Evolutionary conservation across 179 eudicot genomes (phyloP), one percentile per base, ranked within the genome.

Genomic region (Amaranthus tricolor): DNA sequence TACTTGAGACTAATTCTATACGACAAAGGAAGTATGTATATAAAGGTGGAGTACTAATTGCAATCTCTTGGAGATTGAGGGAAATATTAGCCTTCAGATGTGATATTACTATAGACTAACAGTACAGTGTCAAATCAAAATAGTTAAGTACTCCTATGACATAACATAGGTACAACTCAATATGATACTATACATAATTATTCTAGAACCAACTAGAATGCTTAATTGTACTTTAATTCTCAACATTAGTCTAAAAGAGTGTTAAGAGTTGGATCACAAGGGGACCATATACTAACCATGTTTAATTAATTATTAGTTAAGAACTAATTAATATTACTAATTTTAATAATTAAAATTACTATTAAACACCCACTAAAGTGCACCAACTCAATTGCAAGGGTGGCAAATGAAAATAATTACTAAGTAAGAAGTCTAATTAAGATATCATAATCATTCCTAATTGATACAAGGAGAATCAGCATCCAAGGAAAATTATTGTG

Each of bases 361-460:
- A 72, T 31, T 31, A 31, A 58, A 75, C 62, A 59, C 43, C 62
- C 66, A 75, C 52, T 63, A 80, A 24, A 24, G 21, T 47, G 69
- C 71, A 72, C 70, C 77, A 76, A 76, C 83, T 60, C 56, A 62
- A 62, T 52, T 71, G 79, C 76, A 61, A 70, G 75, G 77, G 74
- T 79, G 82, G 65, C 56, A 6, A 50, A 2, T 31, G 3, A 31
- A 31, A 31, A 31, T 31, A 31, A 31, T 31, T 31, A 31, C 40
- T 31, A 52, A 24, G n/a, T 68, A 54, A 49, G 54, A 53, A 57
- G 40, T 31, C 40, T 31, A 31, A 66, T 24, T 52, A 66, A 68
- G 43, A 75, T 66, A 67, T 54, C 24, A 20, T 57, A 6, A 68
- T 68, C 66, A 24, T 21, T 64, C 57, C 47, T 31, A 31, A 31